These are phyloP conservation scores for Agaricus subrufescens DNA, from an alignment of 768 basidiomycete species.

Conservation along the genomic window DNA sequence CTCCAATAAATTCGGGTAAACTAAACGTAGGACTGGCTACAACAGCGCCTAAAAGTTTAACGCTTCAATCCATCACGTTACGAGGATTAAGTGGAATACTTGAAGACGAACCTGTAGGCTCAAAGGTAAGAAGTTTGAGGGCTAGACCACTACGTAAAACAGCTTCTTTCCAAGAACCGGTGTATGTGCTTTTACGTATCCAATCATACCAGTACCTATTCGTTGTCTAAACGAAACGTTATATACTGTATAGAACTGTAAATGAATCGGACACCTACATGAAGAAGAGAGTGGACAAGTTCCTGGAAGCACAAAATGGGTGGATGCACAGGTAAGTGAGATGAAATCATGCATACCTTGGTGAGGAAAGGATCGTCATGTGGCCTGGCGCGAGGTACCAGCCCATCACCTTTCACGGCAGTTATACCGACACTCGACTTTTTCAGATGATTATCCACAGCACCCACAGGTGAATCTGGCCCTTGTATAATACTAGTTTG, in stretches of 20 bases:
- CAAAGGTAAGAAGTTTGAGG: constrained; percentile 87
- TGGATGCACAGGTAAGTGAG: constrained; percentile 17
- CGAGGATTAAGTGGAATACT: not conserved
- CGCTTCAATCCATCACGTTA: not conserved
- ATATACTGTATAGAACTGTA: not conserved
- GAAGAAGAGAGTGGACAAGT: constrained; percentile 52
- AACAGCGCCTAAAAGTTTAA: constrained; percentile 58
- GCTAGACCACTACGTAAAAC: constrained; percentile 92
- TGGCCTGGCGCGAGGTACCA: not conserved
- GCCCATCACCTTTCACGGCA: not conserved
- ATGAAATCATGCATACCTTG: constrained; percentile 49
- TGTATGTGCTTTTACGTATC: constrained; percentile 87
- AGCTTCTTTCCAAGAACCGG: constrained; percentile 93
- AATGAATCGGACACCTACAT: constrained; percentile 30
- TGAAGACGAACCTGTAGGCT: constrained; percentile 64
- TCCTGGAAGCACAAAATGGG: constrained; percentile 28
- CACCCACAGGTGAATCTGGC: not conserved
- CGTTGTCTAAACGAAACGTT: constrained; percentile 42
- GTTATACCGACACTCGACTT: too few relatives aligned
- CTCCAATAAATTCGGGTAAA: constrained; percentile 88
- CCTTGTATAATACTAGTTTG: not conserved
- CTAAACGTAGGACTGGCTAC: constrained; percentile 96
- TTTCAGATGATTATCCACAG: not conserved
- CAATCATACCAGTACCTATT: constrained; percentile 83
- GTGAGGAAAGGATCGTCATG: constrained; percentile 67